Percentiles rank a stretch among this genome's conserved stretches.
Conservation (phyloP, 805 yeast genomes). For the Candida boleticola region DNA sequence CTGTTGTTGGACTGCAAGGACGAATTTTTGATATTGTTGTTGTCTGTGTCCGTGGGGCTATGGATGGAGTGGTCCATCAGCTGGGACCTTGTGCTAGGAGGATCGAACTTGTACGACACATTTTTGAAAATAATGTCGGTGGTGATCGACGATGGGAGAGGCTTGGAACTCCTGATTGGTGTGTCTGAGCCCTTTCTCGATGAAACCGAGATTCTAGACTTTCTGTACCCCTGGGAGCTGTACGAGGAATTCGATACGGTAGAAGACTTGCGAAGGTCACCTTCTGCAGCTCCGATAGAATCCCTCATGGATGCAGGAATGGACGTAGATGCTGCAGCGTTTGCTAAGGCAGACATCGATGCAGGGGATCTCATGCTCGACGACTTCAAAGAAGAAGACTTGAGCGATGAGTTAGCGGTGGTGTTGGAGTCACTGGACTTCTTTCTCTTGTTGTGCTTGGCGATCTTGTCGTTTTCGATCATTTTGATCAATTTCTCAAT, state of each 20-base stretch:
- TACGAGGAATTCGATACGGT: neutral
- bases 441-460: conserved; percentile 9
- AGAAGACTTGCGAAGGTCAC: neutral
- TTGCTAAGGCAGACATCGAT: neutral
- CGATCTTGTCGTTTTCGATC: conserved; percentile 32
- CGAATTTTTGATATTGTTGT: neutral
- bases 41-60: conserved; percentile 3
- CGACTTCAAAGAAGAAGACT: neutral
- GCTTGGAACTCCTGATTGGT: conserved; percentile 47
- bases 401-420: neutral
- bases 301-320: neutral
- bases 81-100: neutral
- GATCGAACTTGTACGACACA: conserved; percentile 5
- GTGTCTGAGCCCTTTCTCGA: conserved; percentile 10
- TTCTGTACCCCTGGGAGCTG: conserved; percentile 1
- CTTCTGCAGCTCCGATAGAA: neutral
- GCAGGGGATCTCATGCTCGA: neutral
- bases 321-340: neutral
- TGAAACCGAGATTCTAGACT: conserved; percentile 3
- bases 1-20: conserved; percentile 1
- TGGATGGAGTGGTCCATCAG: neutral
- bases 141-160: conserved; percentile 44
- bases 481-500: conserved; percentile 49
- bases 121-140: conserved; percentile 15
- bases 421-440: neutral